phyloP scores from a whole-genome alignment of 2,329 filamentous ascomycete genomes.

The Pseudogymnoascus sp. region DNA sequence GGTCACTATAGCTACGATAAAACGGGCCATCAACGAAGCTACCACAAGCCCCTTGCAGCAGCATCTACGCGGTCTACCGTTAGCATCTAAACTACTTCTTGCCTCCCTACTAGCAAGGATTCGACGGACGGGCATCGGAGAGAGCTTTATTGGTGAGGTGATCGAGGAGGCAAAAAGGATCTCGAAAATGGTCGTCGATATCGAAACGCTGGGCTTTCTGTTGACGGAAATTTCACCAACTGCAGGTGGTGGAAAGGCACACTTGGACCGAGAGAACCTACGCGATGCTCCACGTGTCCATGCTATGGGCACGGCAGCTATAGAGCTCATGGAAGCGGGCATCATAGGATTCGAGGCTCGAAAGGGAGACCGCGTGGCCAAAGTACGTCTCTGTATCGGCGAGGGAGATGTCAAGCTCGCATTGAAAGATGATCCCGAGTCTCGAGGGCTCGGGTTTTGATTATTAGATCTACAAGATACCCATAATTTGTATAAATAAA shows the following conservation, averaged over 20 bases:
- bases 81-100: slow-evolving; percentile 78
- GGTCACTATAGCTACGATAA: slow-evolving; percentile 89
- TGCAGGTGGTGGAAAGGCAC: background rate
- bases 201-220: slow-evolving; percentile 56
- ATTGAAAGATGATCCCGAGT: slow-evolving; percentile 79
- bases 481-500: slow-evolving; percentile 3
- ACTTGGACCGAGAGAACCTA: slow-evolving; percentile 23
- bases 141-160: slow-evolving; percentile 84
- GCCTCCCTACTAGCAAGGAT: slow-evolving; percentile 73
- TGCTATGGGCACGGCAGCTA: slow-evolving; percentile 64
- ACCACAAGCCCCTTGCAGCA: slow-evolving; percentile 89
- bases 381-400: slow-evolving; percentile 76
- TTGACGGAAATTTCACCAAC: slow-evolving; percentile 16
- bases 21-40: slow-evolving; percentile 89
- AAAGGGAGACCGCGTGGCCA: slow-evolving; percentile 77
- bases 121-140: slow-evolving; percentile 74
- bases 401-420: slow-evolving; percentile 89
- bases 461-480: slow-evolving; percentile 12
- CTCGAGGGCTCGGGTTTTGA: slow-evolving; percentile 48
- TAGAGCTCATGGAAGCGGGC: slow-evolving; percentile 80
- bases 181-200: slow-evolving; percentile 53
- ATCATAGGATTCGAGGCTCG: slow-evolving; percentile 77
- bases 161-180: slow-evolving; percentile 76
- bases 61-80: slow-evolving; percentile 73
- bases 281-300: slow-evolving; percentile 40